These are phyloP conservation scores for Favolaschia claudopus DNA, from an alignment of 768 basidiomycete genomes.

Conservation along the genomic window DNA sequence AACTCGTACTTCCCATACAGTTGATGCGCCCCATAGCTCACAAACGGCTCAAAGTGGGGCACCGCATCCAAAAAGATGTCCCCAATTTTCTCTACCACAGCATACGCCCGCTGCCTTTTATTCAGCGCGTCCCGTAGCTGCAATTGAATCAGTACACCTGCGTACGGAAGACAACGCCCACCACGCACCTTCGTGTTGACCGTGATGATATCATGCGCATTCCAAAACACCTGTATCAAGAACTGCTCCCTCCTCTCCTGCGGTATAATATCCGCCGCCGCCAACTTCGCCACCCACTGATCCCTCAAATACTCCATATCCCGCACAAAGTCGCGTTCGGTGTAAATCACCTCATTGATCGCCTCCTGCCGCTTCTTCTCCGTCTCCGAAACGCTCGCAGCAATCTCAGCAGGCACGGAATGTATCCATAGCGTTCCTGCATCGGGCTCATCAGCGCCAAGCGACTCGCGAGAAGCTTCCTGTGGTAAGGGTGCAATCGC, in stretches of 20 bases:
- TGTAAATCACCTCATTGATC: constrained; percentile 95
- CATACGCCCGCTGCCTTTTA: constrained; percentile 94
- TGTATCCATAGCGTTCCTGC: constrained; percentile 93
- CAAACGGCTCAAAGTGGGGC: constrained; percentile 90
- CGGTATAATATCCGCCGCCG: constrained; percentile 79
- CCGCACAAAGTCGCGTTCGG: constrained; percentile 96
- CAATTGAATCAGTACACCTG: background rate
- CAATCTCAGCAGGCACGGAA: constrained; percentile 93
- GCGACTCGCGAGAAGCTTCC: constrained; percentile 25
- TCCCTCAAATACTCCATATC: constrained; percentile 98
- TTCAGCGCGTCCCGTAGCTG: constrained; percentile 92
- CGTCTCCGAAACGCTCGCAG: constrained; percentile 88
- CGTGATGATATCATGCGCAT: constrained; percentile 89
- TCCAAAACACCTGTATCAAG: constrained; percentile 97
- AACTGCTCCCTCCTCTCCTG: constrained; percentile 81
- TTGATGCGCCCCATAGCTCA: constrained; percentile 95
- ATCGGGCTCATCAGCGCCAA: constrained; percentile 30
- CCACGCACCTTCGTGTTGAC: constrained; percentile 68
- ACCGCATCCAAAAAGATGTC: constrained; percentile 90
- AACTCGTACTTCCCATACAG: constrained; percentile 99
- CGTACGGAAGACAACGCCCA: background rate
- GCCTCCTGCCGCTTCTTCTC: constrained; percentile 98
- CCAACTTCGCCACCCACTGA: constrained; percentile 92
- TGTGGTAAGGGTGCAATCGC: background rate
- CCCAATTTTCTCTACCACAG: constrained; percentile 90